Evolutionary conservation across 805 yeast species (phyloP).

Genomic region (Candida insectalens): DNA sequence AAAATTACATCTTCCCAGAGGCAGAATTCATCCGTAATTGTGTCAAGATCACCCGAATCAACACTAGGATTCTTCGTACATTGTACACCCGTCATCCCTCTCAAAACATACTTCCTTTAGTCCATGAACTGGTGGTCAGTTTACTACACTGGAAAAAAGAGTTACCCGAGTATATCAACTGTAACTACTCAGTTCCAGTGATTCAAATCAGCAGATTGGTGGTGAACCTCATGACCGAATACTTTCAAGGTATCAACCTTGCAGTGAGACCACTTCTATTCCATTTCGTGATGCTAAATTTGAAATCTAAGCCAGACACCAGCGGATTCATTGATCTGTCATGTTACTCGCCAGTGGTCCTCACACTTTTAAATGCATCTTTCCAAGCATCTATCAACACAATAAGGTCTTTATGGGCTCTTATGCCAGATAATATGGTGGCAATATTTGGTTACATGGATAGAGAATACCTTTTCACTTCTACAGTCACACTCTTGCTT

Average conservation of each 20-base stretch:
- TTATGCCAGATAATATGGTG: slow-evolving; percentile 71
- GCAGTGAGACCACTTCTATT: slow-evolving; percentile 71
- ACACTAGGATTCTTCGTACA: slow-evolving; percentile 60
- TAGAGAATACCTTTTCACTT: slow-evolving; percentile 68
- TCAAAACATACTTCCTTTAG: slow-evolving; percentile 64
- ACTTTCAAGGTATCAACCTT: slow-evolving; percentile 71
- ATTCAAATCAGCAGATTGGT: slow-evolving; percentile 54
- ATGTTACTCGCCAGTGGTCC: slow-evolving; percentile 54
- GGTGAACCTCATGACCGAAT: slow-evolving; percentile 73
- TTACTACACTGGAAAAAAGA: slow-evolving; percentile 58
- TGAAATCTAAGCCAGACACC: slow-evolving; percentile 29
- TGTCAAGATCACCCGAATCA: slow-evolving; percentile 70
- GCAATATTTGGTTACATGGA: slow-evolving; percentile 85
- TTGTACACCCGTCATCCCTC: slow-evolving; percentile 70
- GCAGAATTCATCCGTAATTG: slow-evolving; percentile 71
- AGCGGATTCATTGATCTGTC: slow-evolving; percentile 51
- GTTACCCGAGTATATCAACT: slow-evolving; percentile 53
- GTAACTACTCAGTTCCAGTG: slow-evolving; percentile 47
- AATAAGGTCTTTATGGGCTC: slow-evolving; percentile 62
- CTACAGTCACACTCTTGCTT: slow-evolving; percentile 62
- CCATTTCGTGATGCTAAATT: slow-evolving; percentile 63
- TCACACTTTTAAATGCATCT: slow-evolving; percentile 65
- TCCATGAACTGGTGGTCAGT: slow-evolving; percentile 59
- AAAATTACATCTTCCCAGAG: slow-evolving; percentile 65
- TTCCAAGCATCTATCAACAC: slow-evolving; percentile 76